Evolutionary conservation across 345 rosid genomes (phyloP), one percentile per base, ranked within the genome.

Genomic region (Dipteronia dyeriana): DNA sequence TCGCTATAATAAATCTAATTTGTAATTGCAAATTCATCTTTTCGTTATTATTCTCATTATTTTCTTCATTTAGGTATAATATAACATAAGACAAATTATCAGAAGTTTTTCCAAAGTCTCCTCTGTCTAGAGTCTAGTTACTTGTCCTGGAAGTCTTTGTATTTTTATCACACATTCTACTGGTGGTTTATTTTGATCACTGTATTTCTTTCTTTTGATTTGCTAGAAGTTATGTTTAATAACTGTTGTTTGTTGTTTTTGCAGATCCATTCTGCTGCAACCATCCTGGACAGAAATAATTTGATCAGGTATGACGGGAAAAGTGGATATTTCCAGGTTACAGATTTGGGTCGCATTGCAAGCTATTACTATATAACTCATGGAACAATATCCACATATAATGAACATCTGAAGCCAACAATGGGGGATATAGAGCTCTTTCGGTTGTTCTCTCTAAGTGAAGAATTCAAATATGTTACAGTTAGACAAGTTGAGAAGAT

Each of bases 311-410:
- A 96, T 74, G 98, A 94, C 75, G 82, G 91, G 77, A 94, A 96
- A 83, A 92, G 97, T 79, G 99, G 99, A 72, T 90, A 89, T 84
- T 96, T 96, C 86, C 99, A 96, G 85, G 97, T 89, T 57, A 94
- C 98, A n/a, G 97, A 94, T 84, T 85, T 96, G 90, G 99, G 99
- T 65, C 92, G 99, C n/a, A 94, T 96, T 82, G 98, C 99, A 47
- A 94, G 99, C 86, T 96, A 94, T 80, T 92, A 90, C 80, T 96
- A 96, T 78, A 92, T 91, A 77, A 86, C 88, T 79, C 97, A 96
- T 76, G 99, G 97, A 80, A 96, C 99, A 47, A 94, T 94, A 77
- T 87, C 97, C 75, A 92, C 95, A 12, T 94, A 91, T 82, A 96
- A 94, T 75, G 93, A 92, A 84, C 94, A 96, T 87, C 79, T 92